Conservation (phyloP, 2,329 filamentous ascomycete species). For the Akanthomyces muscarius region DNA sequence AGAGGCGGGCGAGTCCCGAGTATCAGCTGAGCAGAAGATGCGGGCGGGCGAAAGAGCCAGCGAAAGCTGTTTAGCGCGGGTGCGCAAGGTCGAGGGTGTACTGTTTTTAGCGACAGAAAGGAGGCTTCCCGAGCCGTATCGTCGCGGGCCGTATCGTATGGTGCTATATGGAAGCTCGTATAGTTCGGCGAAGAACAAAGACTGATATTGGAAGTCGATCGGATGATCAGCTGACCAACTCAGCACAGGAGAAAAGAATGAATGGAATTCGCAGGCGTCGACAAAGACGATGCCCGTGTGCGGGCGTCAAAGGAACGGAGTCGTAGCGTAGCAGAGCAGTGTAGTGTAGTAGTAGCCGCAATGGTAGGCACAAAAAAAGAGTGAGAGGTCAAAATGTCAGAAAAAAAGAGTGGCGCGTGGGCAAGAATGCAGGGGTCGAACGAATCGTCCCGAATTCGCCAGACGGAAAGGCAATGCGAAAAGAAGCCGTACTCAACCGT, state of each 20-base stretch:
- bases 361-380: neutral
- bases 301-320: neutral
- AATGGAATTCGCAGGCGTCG: neutral
- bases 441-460: neutral
- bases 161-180: neutral
- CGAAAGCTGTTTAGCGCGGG: neutral
- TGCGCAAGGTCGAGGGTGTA: neutral
- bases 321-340: constrained; percentile 10
- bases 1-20: neutral
- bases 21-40: constrained; percentile 2
- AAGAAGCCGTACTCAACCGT: neutral
- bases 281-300: neutral
- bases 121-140: constrained; percentile 7
- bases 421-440: neutral
- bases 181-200: neutral
- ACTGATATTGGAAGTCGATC: neutral
- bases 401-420: constrained; percentile 7
- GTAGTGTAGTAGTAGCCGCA: neutral
- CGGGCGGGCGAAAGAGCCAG: neutral
- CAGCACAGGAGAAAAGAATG: neutral
- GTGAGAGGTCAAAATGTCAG: neutral
- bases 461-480: neutral
- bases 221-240: neutral
- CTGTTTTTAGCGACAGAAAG: neutral
- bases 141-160: neutral